Evolutionary conservation across 768 basidiomycete species (phyloP), one percentile per base, ranked within the genome.

Genomic region (Lactifluus volemus): DNA sequence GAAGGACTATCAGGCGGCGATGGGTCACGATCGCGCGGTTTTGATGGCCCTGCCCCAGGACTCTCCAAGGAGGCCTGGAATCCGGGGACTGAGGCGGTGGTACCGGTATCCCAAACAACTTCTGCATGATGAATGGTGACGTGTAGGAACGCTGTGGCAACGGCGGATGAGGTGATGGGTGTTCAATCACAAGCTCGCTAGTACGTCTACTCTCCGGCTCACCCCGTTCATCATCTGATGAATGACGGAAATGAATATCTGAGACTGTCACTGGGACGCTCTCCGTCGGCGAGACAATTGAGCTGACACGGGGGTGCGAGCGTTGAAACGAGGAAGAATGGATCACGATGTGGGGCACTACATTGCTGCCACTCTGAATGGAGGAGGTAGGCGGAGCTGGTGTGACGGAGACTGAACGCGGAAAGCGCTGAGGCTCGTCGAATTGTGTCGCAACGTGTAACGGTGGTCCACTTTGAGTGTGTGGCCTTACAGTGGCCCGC

Each of bases 221-320:
- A 21, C 55, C 61, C 7, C 56, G 68, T 5, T 63, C 61, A 5
- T 68, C 68, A 15, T 72, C 72, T 25, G 71, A 68, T 8, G 68
- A 65, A 60, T 73, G 70, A 42, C 73, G 69, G 70, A 74, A 74
- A 65, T 73, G 70, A 53, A 74, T 73, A 59, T 74, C 73, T 11
- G 72, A 73, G 44, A 74, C 69, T 21, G 72, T 71, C 53, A 70
- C 60, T 0, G 73, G 72, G 53, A 74, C 64, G 34, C 72, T 73
- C 41, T 74, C 73, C 1, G 73, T 73, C 19, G 73, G 73, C 4
- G 73, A 74, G 11, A 61, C 51, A 21, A 53, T 42, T n/a, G 59
- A 55, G 17, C 56, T 53, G 32, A 25, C 45, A 38, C 53, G 65
- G 32, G 30, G 59, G 38, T 51, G 63, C 17, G 67, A 68, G 14